These are phyloP conservation scores for Scedosporium dehoogii DNA, from an alignment of 2,329 filamentous ascomycete species.

Conservation along the genomic window DNA sequence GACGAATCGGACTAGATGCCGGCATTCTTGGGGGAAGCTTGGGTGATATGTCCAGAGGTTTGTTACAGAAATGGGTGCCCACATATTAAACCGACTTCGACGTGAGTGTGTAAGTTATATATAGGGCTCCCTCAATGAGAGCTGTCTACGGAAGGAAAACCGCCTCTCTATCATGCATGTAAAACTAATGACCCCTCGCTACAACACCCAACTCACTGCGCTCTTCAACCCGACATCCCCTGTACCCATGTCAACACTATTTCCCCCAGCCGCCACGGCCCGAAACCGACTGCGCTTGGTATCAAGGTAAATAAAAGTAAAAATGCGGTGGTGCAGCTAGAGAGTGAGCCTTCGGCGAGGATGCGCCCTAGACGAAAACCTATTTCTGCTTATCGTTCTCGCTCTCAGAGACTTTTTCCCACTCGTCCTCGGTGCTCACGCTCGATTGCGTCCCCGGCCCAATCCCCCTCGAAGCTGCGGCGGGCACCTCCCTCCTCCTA, in stretches of 20 bases:
- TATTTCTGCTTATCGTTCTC: slow-evolving; percentile 47
- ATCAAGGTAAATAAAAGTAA: background rate
- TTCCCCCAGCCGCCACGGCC: background rate
- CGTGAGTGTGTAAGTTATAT: too few species aligned
- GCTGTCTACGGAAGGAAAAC: background rate
- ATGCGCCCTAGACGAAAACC: background rate
- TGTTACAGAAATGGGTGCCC: too few species aligned
- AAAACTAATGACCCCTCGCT: background rate
- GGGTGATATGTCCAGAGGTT: too few species aligned
- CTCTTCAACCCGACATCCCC: background rate
- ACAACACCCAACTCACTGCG: background rate
- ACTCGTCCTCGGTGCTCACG: slow-evolving; percentile 85
- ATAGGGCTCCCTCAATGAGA: too few species aligned
- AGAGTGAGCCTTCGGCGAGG: background rate
- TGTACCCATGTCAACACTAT: background rate
- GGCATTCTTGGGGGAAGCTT: too few species aligned
- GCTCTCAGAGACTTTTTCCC: slow-evolving; percentile 84
- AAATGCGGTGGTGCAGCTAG: background rate
- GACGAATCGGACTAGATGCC: background rate
- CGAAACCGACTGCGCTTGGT: background rate
- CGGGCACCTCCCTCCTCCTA: slow-evolving; percentile 33
- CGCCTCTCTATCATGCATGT: background rate
- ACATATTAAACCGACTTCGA: too few species aligned
- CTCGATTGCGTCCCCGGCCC: slow-evolving; percentile 40
- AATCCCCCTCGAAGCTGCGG: slow-evolving; percentile 5